Evolutionary conservation across 768 basidiomycete species (phyloP).

Genomic region (Leccinellum rugosiceps): DNA sequence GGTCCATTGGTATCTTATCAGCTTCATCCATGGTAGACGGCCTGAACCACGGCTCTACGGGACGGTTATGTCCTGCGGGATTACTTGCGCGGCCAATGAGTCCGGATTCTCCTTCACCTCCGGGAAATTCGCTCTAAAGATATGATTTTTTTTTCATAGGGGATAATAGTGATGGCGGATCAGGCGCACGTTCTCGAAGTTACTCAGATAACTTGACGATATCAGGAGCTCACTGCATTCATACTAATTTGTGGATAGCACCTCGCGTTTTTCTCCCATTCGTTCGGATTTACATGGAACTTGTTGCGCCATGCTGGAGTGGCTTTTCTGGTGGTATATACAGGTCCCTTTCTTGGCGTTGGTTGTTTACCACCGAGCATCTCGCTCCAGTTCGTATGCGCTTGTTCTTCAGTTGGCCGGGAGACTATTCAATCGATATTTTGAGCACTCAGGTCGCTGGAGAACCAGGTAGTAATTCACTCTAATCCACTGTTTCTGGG

Average conservation of each 20-base stretch:
- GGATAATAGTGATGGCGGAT: background rate
- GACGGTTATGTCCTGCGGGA: slow-evolving; percentile 31
- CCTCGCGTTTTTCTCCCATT: background rate
- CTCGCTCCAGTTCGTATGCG: no score
- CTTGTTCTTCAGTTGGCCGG: background rate
- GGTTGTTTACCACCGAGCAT: no score
- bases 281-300: background rate
- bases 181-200: background rate
- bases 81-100: slow-evolving; percentile 40
- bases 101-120: slow-evolving; percentile 47
- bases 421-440: no score
- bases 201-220: no score
- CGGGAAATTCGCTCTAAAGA: slow-evolving; percentile 45
- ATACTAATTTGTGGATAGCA: background rate
- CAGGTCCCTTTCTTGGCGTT: no score
- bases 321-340: no score
- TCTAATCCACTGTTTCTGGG: no score
- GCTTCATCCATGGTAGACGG: slow-evolving; percentile 31
- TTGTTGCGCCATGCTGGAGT: background rate
- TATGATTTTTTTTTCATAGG: background rate
- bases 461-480: no score
- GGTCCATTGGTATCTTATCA: slow-evolving; percentile 23
- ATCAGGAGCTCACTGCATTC: background rate
- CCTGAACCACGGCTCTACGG: slow-evolving; percentile 41
- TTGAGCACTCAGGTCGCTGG: no score